These are phyloP conservation scores for Myxozyma mucilagina DNA, from an alignment of 805 yeast species.

Conservation along the genomic window DNA sequence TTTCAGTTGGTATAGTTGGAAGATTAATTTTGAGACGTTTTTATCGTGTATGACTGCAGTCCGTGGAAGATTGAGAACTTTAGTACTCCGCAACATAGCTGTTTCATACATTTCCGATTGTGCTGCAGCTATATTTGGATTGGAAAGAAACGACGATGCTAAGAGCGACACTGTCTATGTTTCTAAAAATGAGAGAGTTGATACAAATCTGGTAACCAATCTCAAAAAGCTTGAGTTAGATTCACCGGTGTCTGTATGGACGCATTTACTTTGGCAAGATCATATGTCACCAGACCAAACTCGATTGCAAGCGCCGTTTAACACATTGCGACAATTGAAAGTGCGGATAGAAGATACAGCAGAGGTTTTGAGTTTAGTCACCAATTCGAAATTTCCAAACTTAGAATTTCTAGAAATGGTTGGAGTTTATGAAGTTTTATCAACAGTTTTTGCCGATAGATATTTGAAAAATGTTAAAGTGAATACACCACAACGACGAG, in stretches of 20 bases:
- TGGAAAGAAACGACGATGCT: neutral
- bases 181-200: neutral
- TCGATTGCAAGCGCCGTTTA: neutral
- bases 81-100: neutral
- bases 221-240: neutral
- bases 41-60: neutral
- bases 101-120: neutral
- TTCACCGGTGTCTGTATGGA: neutral
- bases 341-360: conserved; percentile 5
- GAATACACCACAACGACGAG: neutral
- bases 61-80: neutral
- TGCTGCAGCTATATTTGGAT: neutral
- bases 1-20: conserved; percentile 5
- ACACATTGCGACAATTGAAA: neutral
- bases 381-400: neutral
- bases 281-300: neutral
- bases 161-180: neutral
- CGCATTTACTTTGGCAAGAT: neutral
- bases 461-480: neutral
- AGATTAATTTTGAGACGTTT: neutral
- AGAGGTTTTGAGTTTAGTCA: neutral
- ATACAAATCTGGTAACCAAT: neutral
- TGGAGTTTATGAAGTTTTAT: conserved; percentile 4
- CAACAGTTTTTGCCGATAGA: conserved; percentile 1
- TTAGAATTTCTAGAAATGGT: neutral